A percentile compares a stretch with the other conserved stretches of the same genome.
phyloP scores from a whole-genome alignment of 352 stramenopile species.

The Globisporangium spinosum region DNA sequence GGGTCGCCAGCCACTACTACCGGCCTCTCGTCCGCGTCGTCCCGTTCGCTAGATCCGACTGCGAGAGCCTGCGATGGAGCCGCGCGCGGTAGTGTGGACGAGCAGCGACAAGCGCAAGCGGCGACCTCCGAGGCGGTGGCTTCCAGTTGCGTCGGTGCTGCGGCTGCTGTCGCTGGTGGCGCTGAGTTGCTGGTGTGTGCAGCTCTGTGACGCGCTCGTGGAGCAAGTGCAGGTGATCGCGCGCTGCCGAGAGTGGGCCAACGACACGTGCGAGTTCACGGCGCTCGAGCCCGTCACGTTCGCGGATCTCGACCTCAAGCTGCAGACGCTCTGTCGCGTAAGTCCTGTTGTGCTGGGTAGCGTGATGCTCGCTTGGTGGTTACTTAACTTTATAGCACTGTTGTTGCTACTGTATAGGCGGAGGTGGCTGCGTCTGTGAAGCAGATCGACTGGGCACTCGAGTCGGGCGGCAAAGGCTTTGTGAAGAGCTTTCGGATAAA shows the following conservation, averaged over 20 bases:
- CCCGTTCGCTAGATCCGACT: not conserved
- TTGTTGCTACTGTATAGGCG: conserved; percentile 30
- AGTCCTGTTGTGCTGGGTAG: not conserved
- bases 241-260: conserved; percentile 48
- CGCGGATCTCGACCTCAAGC: conserved; percentile 34
- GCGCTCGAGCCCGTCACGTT: conserved; percentile 48
- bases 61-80: conserved; percentile 13
- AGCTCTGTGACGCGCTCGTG: conserved; percentile 27
- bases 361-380: not conserved
- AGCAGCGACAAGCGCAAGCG: conserved; percentile 23
- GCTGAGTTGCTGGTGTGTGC: not conserved
- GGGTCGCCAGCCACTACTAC: not conserved
- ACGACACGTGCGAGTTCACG: conserved; percentile 49
- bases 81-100: conserved; percentile 13
- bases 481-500: conserved; percentile 69
- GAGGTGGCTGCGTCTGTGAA: conserved; percentile 73
- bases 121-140: not conserved
- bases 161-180: not conserved
- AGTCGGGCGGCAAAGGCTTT: conserved; percentile 38
- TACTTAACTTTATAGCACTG: not conserved
- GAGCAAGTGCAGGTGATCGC: conserved; percentile 62
- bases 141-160: not conserved
- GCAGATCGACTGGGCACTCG: conserved; percentile 74
- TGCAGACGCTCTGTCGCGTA: conserved; percentile 79
- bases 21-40: not conserved